Conservation (phyloP, 371 early-diverging fungal species). For the Mucor plumbeus region DNA sequence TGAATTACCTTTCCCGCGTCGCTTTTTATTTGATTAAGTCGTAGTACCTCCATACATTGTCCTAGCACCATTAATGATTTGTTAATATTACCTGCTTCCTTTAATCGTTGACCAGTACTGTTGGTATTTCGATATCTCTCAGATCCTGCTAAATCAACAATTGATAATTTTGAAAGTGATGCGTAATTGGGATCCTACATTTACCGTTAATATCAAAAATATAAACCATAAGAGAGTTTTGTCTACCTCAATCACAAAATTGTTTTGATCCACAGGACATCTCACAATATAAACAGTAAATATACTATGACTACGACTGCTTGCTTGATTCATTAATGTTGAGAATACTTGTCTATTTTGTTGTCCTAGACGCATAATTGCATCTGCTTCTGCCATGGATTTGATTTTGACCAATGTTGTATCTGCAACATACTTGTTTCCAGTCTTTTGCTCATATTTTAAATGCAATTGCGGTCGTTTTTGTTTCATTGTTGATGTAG, state of each 20-base stretch:
- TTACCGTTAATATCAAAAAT: background rate
- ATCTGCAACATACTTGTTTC: conserved; percentile 62
- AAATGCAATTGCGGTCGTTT: conserved; percentile 57
- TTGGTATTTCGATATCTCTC: conserved; percentile 89
- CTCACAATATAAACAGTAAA: conserved; percentile 72
- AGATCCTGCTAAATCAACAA: conserved; percentile 97
- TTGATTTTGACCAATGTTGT: conserved; percentile 61
- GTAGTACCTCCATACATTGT: conserved; percentile 77
- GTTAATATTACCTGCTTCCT: conserved; percentile 95
- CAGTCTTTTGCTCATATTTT: conserved; percentile 59
- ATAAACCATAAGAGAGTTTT: background rate
- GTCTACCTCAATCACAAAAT: conserved; percentile 55
- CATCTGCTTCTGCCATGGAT: conserved; percentile 62
- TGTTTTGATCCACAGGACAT: conserved; percentile 51
- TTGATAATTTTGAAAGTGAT: conserved; percentile 62
- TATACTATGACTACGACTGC: conserved; percentile 77
- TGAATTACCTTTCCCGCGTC: conserved; percentile 46
- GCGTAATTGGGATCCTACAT: conserved; percentile 49
- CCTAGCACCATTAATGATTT: conserved; percentile 93
- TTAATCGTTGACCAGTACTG: conserved; percentile 84
- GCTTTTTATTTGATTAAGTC: conserved; percentile 58
- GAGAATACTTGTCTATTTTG: conserved; percentile 66
- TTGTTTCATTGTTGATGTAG: conserved; percentile 22
- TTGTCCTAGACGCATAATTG: conserved; percentile 64
- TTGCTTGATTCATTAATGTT: conserved; percentile 63